Base-by-base conservation (phyloP, 768 basidiomycete species). In the Termitomyces sp. region DNA sequence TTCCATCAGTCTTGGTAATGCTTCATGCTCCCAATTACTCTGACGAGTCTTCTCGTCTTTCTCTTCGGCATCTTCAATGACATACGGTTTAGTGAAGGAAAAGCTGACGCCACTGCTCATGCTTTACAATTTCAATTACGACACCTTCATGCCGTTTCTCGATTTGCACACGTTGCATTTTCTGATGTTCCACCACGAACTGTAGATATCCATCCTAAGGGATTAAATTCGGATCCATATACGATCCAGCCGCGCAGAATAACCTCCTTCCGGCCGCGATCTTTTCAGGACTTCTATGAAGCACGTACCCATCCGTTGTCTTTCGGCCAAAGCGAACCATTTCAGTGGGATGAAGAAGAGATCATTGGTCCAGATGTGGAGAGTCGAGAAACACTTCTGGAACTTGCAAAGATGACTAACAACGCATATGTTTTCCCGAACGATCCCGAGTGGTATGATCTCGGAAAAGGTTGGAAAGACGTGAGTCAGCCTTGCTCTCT, bases 361-460 rank as follows among this genome's bases (percentile, higher is more conserved):
- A 74, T 92, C 1, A 54, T 74, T 3, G 89, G 76, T 0, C 96
- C 96, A 2, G 86, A 98, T 70, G 80, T 91, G 22, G 83, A 86
- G 64, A 83, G 81, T 52, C 77, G 92, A 44, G 83, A 87, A 60
- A 89, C 91, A 2, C 73, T 98, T 32, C 76, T 90, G 35, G 75
- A 84, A 58, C 79, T 99, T 48, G 96, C 94, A 10, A 97, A 93
- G 82, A 98, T 99, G 92, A 84, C 92, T 41, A 91, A 87, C 66
- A 93, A 98, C 67, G 93, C 96, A 49, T 98, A 98, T 74, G 72
- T 88, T 16, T 66, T 76, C 11, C 83, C 83, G 0, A 76, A 78
- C 8, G 84, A 88, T 55, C 58, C 71, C 6, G 80, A 68, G 1
- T 98, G 96, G 96, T 96, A 92, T 69, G 84, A 89, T 48, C 65